These are phyloP conservation scores for Musa schizocarpa DNA, from an alignment of 176 grass and related monocot genomes.

Conservation along the genomic window DNA sequence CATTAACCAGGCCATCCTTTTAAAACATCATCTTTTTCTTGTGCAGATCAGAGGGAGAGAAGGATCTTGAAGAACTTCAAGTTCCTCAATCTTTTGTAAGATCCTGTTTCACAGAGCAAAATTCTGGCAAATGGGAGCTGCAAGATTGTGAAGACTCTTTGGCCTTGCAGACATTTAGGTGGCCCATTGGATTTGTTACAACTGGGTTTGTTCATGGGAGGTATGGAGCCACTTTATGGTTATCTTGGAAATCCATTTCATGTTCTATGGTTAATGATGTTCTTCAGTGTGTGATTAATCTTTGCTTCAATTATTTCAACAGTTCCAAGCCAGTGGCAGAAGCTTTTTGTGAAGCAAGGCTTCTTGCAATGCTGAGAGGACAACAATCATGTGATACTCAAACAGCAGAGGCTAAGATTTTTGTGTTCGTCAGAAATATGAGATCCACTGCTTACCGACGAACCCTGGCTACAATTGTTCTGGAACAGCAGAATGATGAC, in stretches of 20 bases:
- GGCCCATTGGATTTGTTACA: constrained; percentile 82
- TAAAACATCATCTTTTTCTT: constrained; percentile 7
- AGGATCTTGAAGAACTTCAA: constrained; percentile 53
- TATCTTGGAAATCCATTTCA: neutral
- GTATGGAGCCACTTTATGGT: constrained; percentile 8
- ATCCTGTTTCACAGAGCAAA: constrained; percentile 53
- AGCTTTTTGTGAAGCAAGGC: constrained; percentile 55
- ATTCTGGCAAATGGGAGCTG: constrained; percentile 35
- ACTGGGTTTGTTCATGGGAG: constrained; percentile 55
- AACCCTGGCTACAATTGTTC: constrained; percentile 44
- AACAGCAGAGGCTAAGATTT: constrained; percentile 34
- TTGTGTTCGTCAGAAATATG: constrained; percentile 57
- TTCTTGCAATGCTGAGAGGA: constrained; percentile 43
- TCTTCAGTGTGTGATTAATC: neutral
- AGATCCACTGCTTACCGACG: constrained; percentile 51
- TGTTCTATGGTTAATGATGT: neutral
- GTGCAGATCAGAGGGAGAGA: constrained; percentile 49
- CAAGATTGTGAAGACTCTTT: constrained; percentile 34
- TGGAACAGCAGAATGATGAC: constrained; percentile 30
- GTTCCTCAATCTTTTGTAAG: constrained; percentile 51
- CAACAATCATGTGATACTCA: constrained; percentile 41
- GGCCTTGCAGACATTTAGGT: constrained; percentile 33
- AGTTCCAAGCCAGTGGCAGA: constrained; percentile 39
- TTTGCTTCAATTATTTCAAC: constrained; percentile 8
- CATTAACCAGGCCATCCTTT: neutral